Evolutionary conservation across 495 filamentous ascomycete species (phyloP), one percentile per base, ranked within the genome.

Genomic region (Lichina pygmaea): DNA sequence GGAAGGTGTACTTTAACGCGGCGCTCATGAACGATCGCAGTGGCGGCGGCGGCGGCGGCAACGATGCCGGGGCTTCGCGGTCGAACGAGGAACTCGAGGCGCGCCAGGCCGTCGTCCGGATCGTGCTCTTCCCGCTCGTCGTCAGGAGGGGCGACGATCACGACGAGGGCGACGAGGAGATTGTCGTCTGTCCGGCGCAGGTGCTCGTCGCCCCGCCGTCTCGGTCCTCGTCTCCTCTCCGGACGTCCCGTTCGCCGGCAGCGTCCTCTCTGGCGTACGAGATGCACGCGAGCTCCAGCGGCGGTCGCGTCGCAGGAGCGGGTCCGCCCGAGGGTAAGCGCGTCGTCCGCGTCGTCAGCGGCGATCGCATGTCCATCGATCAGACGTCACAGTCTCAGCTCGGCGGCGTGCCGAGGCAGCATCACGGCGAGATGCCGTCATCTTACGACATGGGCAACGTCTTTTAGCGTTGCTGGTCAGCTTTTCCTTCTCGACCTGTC

Each of bases 81-180:
- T 71, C 68, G 12, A 84, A 86, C 50, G 76, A 83, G 30, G 77
- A 81, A 17, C 69, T 93, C 16, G 80, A 94, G 58, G 62, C 62
- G 10, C 63, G 73, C 38, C 66, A 70, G n/a, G 75, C 83, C 17
- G 71, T 81, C 8, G 84, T 97, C 9, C 75, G 86, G 48, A 72
- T 89, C 44, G 83, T 95, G 6, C 67, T 97, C 38, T 95, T 95
- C 67, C 89, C 89, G 7, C 66, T 93, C 9, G 85, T 97, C 10
- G 78, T 94, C 52, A 85, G 89, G 62, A 85, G 86, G 62, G 89
- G 86, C 43, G 80, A 92, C 55, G 86, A 93, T 53, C 58, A 61
- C 11, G 86, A 85, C 12, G 72, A 78, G 13, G 78, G 81, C 31
- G 80, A 92, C 33, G 81, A 91, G 44, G 83, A 94, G 65, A 79